Evolutionary conservation across 2,329 filamentous ascomycete species (phyloP).

Genomic region (Talaromyces marneffei): DNA sequence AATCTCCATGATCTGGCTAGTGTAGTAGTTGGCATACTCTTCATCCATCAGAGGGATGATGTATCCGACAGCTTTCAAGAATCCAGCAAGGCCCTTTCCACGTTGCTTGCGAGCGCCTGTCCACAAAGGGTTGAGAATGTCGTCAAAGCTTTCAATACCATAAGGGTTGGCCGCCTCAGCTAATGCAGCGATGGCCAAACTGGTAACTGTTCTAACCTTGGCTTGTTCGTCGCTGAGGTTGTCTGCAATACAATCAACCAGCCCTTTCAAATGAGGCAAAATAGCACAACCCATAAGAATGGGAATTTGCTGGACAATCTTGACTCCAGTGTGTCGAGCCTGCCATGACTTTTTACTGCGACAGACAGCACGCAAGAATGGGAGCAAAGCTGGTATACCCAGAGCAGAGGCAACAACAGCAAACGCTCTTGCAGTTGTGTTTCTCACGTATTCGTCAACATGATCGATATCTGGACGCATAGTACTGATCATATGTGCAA

Average conservation of each 20-base stretch:
- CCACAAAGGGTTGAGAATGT: slow-evolving; percentile 95
- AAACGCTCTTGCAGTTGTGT: slow-evolving; percentile 94
- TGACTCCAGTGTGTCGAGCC: slow-evolving; percentile 93
- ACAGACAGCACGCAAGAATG: slow-evolving; percentile 92
- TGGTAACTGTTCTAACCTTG: slow-evolving; percentile 94
- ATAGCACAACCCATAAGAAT: slow-evolving; percentile 98
- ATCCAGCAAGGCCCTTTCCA: slow-evolving; percentile 90
- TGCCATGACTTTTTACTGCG: slow-evolving; percentile 99
- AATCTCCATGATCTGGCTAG: slow-evolving; percentile 98
- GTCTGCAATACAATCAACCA: slow-evolving; percentile 93
- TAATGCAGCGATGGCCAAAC: slow-evolving; percentile 86
- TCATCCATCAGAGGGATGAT: slow-evolving; percentile 99
- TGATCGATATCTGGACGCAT: slow-evolving; percentile 99
- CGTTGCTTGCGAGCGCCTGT: slow-evolving; percentile 93
- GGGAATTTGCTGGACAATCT: slow-evolving; percentile 98
- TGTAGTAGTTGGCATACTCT: slow-evolving; percentile 99
- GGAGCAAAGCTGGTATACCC: slow-evolving; percentile 88
- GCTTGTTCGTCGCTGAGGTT: slow-evolving; percentile 97
- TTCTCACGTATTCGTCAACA: slow-evolving; percentile 95
- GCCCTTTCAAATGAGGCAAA: slow-evolving; percentile 85
- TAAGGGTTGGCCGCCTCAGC: slow-evolving; percentile 97
- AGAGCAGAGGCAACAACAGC: slow-evolving; percentile 94
- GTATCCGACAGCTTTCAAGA: slow-evolving; percentile 94
- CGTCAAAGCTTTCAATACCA: slow-evolving; percentile 97
- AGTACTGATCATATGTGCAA: slow-evolving; percentile 98